These are phyloP conservation scores for Boletus subcaerulescens DNA, from an alignment of 768 basidiomycete genomes.

Conservation along the genomic window DNA sequence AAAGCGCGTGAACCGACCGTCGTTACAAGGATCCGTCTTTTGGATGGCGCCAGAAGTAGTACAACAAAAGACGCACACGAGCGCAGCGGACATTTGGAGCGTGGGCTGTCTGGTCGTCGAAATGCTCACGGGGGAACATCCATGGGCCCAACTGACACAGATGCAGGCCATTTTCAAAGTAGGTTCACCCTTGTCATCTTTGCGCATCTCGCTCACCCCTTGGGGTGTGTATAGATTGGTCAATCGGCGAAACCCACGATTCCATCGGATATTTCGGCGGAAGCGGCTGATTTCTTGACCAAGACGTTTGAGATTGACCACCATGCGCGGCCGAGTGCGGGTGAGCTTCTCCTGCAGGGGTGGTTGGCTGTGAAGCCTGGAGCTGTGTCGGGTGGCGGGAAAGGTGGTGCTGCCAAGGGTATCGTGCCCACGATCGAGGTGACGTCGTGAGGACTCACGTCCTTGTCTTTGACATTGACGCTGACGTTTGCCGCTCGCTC, in stretches of 20 bases:
- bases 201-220: not conserved
- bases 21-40: conserved; percentile 95
- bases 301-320: conserved; percentile 87
- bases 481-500: too few relatives aligned
- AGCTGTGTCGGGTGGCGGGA: conserved; percentile 20
- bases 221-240: conserved; percentile 56
- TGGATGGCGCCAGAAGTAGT: conserved; percentile 99
- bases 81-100: conserved; percentile 95
- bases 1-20: conserved; percentile 81
- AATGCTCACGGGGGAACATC: conserved; percentile 95
- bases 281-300: conserved; percentile 83
- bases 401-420: conserved; percentile 12
- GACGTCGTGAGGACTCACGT: conserved; percentile 13
- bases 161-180: conserved; percentile 99
- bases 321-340: conserved; percentile 73
- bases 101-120: conserved; percentile 94
- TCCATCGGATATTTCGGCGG: conserved; percentile 86
- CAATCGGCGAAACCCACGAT: conserved; percentile 84
- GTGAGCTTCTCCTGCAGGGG: conserved; percentile 66
- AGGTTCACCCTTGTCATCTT: not conserved
- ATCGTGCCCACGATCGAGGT: conserved; percentile 30
- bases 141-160: conserved; percentile 93
- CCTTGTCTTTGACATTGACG: not conserved
- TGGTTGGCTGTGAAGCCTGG: conserved; percentile 54
- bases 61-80: conserved; percentile 89